These are phyloP conservation scores for Vigna trinervia DNA, from an alignment of 306 rosid genomes.

Conservation along the genomic window DNA sequence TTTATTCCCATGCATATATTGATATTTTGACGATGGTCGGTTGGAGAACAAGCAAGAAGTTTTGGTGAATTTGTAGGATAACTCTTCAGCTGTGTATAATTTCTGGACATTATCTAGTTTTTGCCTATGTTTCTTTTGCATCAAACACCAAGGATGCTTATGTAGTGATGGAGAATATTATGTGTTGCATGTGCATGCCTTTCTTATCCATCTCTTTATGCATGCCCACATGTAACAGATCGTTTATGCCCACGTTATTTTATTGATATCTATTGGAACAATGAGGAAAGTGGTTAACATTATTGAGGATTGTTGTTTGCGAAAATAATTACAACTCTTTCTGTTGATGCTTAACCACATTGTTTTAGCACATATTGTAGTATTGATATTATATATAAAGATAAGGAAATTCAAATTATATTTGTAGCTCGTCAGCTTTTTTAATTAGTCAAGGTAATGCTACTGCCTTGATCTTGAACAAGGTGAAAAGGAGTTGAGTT, in stretches of 20 bases:
- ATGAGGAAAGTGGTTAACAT: conserved; percentile 22
- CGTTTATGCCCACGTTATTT: conserved; percentile 35
- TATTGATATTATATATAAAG: not conserved
- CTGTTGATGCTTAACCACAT: conserved; percentile 9
- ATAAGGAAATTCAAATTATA: conserved; percentile 3
- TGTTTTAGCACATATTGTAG: not conserved
- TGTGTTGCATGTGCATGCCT: conserved; percentile 19
- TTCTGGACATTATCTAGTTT: conserved; percentile 22
- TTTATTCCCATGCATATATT: conserved; percentile 13
- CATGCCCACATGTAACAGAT: conserved; percentile 20
- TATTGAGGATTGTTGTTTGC: conserved; percentile 18
- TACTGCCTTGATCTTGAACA: conserved; percentile 28
- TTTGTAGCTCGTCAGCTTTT: conserved; percentile 24
- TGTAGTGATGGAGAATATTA: conserved; percentile 24
- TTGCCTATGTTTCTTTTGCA: conserved; percentile 24
- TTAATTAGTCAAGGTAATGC: conserved; percentile 10
- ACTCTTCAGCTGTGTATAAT: conserved; percentile 25
- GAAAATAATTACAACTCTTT: not conserved
- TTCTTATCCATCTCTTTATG: conserved; percentile 22
- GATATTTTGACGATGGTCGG: conserved; percentile 24
- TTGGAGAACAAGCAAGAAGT: not conserved
- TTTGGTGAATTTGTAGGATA: not conserved
- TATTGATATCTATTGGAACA: conserved; percentile 24
- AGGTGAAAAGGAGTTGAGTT: conserved; percentile 32
- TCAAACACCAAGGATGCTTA: not conserved